Conservation (phyloP, 371 early-diverging fungal species). For the Rhizopus delemar region DNA sequence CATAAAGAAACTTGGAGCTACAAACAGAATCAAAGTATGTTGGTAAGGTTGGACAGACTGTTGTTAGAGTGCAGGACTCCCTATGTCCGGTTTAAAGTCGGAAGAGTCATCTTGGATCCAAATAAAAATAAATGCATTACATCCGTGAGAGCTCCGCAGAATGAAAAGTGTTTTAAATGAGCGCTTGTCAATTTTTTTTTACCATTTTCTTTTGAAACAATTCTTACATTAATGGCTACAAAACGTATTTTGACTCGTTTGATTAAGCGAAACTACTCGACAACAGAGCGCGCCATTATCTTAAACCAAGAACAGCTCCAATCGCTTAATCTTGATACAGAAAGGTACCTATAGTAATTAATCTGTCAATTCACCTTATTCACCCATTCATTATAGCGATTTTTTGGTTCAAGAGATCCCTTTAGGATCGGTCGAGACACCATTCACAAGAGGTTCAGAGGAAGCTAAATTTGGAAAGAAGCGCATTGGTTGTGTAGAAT, state of each 20-base stretch:
- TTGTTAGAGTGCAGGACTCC: too few relatives aligned
- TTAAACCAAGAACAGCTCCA: conserved; percentile 29
- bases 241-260: conserved; percentile 4
- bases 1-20: too few relatives aligned
- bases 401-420: conserved; percentile 15
- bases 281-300: conserved; percentile 28
- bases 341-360: conserved; percentile 7
- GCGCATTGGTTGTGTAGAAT: conserved; percentile 65
- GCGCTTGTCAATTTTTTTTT: conserved; percentile 6
- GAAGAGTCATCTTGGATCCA: too few relatives aligned
- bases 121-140: too few relatives aligned
- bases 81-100: too few relatives aligned
- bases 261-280: conserved; percentile 8
- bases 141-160: not conserved
- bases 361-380: too few relatives aligned
- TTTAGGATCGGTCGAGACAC: not conserved
- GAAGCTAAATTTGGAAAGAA: conserved; percentile 75
- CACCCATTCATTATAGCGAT: not conserved
- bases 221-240: conserved; percentile 13
- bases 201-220: not conserved
- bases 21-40: too few relatives aligned
- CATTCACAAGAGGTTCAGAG: conserved; percentile 57
- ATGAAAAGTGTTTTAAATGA: not conserved
- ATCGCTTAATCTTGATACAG: conserved; percentile 11
- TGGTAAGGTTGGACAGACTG: too few relatives aligned